Percentiles rank a stretch among this genome's conserved stretches.
Evolutionary conservation across 257 asterid genomes (phyloP).

Genomic region (Gynochthodes officinalis): DNA sequence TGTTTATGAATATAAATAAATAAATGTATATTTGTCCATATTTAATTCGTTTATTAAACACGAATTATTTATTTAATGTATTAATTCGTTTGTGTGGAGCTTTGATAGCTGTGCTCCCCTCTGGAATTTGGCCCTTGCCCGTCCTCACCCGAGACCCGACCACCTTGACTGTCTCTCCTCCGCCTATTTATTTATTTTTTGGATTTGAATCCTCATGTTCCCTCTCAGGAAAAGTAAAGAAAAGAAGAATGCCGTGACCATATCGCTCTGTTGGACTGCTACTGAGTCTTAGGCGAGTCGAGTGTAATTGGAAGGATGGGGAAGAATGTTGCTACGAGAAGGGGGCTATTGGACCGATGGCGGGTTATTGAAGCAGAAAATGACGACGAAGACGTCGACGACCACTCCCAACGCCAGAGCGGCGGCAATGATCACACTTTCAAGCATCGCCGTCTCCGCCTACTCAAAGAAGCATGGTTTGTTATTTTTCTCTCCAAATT

Average conservation of each 20-base stretch:
- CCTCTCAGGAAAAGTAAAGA: background rate
- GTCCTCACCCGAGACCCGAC: too few relatives aligned
- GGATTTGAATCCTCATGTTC: background rate
- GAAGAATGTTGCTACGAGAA: conserved; percentile 46
- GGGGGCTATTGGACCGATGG: conserved; percentile 83
- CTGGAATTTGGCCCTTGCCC: too few relatives aligned
- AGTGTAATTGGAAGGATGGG: conserved; percentile 31
- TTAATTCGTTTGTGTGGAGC: too few relatives aligned
- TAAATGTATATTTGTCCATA: too few relatives aligned
- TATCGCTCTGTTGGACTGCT: background rate
- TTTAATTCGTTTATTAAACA: too few relatives aligned
- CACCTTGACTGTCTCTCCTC: too few relatives aligned
- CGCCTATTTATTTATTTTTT: too few relatives aligned
- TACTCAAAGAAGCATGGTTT: conserved; percentile 87
- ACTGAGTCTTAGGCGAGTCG: background rate
- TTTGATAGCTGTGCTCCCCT: too few relatives aligned
- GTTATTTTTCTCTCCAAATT: background rate
- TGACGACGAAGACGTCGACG: conserved; percentile 39
- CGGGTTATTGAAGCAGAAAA: conserved; percentile 74
- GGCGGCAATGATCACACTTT: conserved; percentile 34
- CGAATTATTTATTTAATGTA: too few relatives aligned
- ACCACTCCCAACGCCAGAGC: background rate
- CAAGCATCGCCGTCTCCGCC: conserved; percentile 67
- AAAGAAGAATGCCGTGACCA: too few relatives aligned
- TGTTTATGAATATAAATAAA: too few relatives aligned